Base-by-base conservation (phyloP, 2,329 filamentous ascomycete species). In the Cryphonectria nitschkei region DNA sequence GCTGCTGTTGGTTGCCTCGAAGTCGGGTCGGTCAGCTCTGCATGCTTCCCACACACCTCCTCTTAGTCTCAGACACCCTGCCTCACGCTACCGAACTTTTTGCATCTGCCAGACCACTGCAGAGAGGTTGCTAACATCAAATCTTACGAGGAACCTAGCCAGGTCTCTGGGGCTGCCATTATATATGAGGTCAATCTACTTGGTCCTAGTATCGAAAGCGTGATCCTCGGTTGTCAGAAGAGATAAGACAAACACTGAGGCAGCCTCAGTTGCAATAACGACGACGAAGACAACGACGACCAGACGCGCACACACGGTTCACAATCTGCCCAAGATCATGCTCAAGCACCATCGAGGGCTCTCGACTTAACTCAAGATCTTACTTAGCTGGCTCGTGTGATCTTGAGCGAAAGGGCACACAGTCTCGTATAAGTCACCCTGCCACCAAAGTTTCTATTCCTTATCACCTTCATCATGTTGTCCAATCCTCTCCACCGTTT, bases 401-500 rank as follows among this genome's bases (percentile, higher is more conserved):
- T 56, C 52, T n/a, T 29, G n/a, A 56, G 52, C 52, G 11, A 7
- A 56, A 3, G n/a, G 29, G 22, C 16, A 56, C 26, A 29, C n/a
- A 32, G 2, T 32, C 2, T 54, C n/a, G 14, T 46, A 4, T 46
- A 16, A 16, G 19, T n/a, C 22, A 50, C 46, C 46, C 46, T 1
- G 3, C 7, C 46, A n/a, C 6, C 46, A 29, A 56, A n/a, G 26
- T 29, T 9, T 0, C 16, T n/a, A 19, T 56, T 56, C 26, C 16
- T 13, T n/a, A 29, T 56, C n/a, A 26, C 29, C n/a, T 56, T 29
- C 52, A 56, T 56, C 52, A 56, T 56, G 52, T 79, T 90, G 78
- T 90, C 88, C 70, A 90, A 90, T 76, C 88, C 88, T 69, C 84
- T 90, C 52, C 88, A 89, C 76, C 87, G 88, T 60, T 90, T 89